These are phyloP conservation scores for Santalum album DNA, from an alignment of 164 flowering plant genomes.

Conservation along the genomic window DNA sequence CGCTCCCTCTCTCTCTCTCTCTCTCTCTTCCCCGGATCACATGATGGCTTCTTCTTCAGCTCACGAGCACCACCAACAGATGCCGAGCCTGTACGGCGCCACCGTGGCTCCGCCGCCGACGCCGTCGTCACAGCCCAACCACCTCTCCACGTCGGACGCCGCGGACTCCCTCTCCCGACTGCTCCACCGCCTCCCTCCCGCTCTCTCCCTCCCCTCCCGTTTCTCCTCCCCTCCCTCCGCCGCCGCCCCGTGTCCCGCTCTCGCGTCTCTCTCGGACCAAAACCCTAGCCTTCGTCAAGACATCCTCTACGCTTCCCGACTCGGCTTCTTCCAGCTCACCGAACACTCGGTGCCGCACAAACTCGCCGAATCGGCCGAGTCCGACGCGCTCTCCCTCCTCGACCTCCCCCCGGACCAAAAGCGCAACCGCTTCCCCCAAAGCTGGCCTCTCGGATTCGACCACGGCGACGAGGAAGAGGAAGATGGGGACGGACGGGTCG, in stretches of 20 bases:
- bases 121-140: conserved; percentile 37
- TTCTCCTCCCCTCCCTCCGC: conserved; percentile 21
- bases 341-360: conserved; percentile 33
- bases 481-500: conserved; percentile 17
- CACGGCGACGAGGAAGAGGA: conserved; percentile 26
- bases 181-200: conserved; percentile 63
- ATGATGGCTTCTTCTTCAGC: conserved; percentile 40
- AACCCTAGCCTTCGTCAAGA: conserved; percentile 8
- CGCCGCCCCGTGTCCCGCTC: conserved; percentile 22
- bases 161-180: conserved; percentile 44
- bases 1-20: neutral
- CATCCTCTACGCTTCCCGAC: conserved; percentile 22
- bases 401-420: conserved; percentile 35
- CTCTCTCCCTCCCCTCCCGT: conserved; percentile 51
- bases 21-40: neutral
- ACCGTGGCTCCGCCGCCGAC: conserved; percentile 87
- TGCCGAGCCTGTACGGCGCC: conserved; percentile 20
- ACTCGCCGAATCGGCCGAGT: conserved; percentile 57
- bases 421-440: conserved; percentile 25
- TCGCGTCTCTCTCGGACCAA: conserved; percentile 26
- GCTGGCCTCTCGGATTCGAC: conserved; percentile 62
- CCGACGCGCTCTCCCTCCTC: conserved; percentile 42
- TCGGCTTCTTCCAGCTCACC: conserved; percentile 62
- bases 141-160: conserved; percentile 22
- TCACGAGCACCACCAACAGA: conserved; percentile 17